These are phyloP conservation scores for Bipolaris zeicola DNA, from an alignment of 2,329 filamentous ascomycete species.

Conservation along the genomic window DNA sequence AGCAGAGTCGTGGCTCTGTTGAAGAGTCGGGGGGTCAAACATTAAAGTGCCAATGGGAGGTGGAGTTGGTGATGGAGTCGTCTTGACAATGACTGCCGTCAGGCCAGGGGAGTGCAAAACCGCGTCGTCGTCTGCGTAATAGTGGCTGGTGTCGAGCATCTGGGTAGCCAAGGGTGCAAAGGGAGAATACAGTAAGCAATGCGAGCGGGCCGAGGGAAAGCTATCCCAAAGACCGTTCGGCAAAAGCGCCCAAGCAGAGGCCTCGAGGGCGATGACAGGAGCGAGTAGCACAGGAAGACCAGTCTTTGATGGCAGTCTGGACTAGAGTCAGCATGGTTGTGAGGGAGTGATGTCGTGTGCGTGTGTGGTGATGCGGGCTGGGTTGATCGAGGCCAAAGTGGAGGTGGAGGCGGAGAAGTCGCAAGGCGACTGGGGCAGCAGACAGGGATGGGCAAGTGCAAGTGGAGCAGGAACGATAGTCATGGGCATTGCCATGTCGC, in stretches of 20 bases:
- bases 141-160: constrained; percentile 42
- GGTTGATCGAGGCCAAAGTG: constrained; percentile 7
- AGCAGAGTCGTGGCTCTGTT: constrained; percentile 50
- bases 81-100: constrained; percentile 48
- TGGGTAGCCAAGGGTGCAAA: constrained; percentile 7
- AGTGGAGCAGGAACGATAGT: constrained; percentile 16
- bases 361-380: constrained; percentile 8
- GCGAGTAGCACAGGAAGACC: constrained; percentile 27
- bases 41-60: constrained; percentile 44
- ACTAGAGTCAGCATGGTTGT: constrained; percentile 34
- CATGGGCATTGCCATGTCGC: constrained; percentile 18
- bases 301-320: constrained; percentile 32
- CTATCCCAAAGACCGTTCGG: constrained; percentile 32
- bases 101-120: constrained; percentile 51
- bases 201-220: constrained; percentile 8
- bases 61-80: constrained; percentile 58
- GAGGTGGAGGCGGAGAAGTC: constrained; percentile 12
- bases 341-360: constrained; percentile 1
- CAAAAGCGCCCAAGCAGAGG: constrained; percentile 23
- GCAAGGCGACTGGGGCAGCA: constrained; percentile 18
- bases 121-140: constrained; percentile 59
- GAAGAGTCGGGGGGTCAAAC: constrained; percentile 19
- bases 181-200: neutral
- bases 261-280: constrained; percentile 24
- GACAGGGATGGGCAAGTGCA: constrained; percentile 20